Evolutionary conservation across 169 alveolate species (phyloP).

Genomic region (Ichthyophthirius multifiliis): DNA sequence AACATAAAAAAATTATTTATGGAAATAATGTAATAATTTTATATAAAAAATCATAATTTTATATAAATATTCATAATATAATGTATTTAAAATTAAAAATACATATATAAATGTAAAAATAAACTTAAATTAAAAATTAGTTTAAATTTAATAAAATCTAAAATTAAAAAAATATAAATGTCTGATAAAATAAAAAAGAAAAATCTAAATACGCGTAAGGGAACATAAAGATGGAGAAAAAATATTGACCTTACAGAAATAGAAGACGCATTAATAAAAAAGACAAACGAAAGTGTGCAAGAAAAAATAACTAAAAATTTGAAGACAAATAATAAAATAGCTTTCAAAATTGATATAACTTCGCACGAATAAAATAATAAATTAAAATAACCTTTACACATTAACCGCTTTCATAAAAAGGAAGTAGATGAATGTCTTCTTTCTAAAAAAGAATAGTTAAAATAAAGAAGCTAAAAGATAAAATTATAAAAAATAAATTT

Average conservation of each 20-base stretch:
- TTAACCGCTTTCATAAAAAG: background rate
- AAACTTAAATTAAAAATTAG: no score
- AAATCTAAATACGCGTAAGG: background rate
- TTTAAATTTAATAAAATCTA: background rate
- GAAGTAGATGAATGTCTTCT: background rate
- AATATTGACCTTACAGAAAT: background rate
- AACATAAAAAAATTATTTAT: no score
- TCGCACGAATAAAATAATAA: background rate
- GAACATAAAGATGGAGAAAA: constrained; percentile 6
- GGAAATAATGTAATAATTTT: no score
- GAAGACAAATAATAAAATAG: background rate
- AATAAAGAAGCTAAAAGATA: background rate
- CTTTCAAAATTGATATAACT: background rate
- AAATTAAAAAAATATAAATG: background rate
- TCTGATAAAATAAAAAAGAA: background rate
- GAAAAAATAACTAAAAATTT: background rate
- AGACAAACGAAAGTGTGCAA: background rate
- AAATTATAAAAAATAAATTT: background rate
- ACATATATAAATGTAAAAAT: no score
- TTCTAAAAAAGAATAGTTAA: background rate
- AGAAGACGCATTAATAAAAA: background rate
- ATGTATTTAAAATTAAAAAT: no score
- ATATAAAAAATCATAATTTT: no score
- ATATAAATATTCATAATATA: no score
- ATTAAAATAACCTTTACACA: background rate